A percentile compares a stretch with the other conserved stretches of the same genome.
Conservation (phyloP, 805 yeast species). For the Wickerhamiella vanderwaltii region DNA sequence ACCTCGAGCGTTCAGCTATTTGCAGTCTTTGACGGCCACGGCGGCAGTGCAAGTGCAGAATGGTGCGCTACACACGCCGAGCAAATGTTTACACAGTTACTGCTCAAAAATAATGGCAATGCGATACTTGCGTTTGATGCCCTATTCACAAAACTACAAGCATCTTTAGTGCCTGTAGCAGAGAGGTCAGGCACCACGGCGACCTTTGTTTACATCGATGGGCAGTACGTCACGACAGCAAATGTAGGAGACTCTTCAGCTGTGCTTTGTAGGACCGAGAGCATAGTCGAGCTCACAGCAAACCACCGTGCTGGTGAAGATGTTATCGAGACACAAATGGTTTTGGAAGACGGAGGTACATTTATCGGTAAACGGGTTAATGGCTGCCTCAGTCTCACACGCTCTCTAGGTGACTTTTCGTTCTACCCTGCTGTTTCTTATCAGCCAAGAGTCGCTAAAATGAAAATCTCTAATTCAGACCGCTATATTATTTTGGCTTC, state of each 20-base stretch:
- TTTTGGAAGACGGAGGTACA: background rate
- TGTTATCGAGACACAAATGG: background rate
- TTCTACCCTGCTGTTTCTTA: background rate
- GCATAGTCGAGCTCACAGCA: background rate
- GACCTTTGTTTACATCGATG: background rate
- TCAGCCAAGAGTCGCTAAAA: background rate
- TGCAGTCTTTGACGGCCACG: slow-evolving; percentile 7
- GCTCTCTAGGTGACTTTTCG: background rate
- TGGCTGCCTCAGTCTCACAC: background rate
- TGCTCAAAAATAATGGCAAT: background rate
- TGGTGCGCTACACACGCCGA: background rate
- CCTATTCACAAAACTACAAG: background rate
- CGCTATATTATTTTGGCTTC: background rate
- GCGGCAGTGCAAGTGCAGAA: background rate
- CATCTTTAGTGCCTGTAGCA: background rate
- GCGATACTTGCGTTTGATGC: background rate
- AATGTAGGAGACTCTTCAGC: slow-evolving; percentile 8
- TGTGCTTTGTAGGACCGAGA: background rate
- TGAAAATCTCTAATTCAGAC: background rate
- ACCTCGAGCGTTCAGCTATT: background rate
- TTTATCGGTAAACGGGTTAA: background rate
- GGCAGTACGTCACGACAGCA: background rate
- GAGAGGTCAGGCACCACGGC: slow-evolving; percentile 4
- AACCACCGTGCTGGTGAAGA: background rate
- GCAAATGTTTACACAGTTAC: background rate